Evolutionary conservation across 2,329 filamentous ascomycete genomes (phyloP), one percentile per base, ranked within the genome.

Genomic region (Fusarium lyarnte): DNA sequence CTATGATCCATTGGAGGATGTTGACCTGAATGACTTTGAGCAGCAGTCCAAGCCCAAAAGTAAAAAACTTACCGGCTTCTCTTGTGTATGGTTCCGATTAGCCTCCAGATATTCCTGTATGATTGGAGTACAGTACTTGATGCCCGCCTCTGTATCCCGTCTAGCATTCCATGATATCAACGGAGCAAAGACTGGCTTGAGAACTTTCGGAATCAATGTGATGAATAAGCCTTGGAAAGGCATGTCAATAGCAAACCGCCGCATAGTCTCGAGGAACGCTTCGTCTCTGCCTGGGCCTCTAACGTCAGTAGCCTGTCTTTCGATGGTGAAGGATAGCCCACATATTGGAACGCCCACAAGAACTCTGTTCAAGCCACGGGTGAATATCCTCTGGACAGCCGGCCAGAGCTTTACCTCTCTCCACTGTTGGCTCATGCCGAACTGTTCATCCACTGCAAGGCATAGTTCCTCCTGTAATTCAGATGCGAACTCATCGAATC

Each of bases 1-100:
- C 55, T 36, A 58, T 39, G 17, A 58, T 51, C 55, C 55, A 58
- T 31, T 51, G 55, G 8, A 58, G 55, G 25, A 58, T 58, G 8
- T 51, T 23, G 5, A 13, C 6, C 55, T 51, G 10, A 3, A 10
- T 14, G 5, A 23, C 6, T 4, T 16, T 49, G 0, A 54, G 52
- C 3, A 14, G 21, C 5, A 38, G 23, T 17, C n/a, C 2, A 4
- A 25, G 5, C 6, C 12, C 1, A 6, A 6, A 23, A 8, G 12
- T 2, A 21, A 16, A 6, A 1, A 11, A 13, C 33, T n/a, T 27
- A 51, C 55, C 12, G 25, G 55, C 21, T 58, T 58, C 6, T 58
- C 16, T 6, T 38, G 19, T 12, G 8, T 19, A 23, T 21, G 21
- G 13, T 25, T 31, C 11, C 7, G 25, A 31, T 51, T 31, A 16